Conservation (phyloP, 2,329 filamentous ascomycete species). For the Cordyceps cicadae region DNA sequence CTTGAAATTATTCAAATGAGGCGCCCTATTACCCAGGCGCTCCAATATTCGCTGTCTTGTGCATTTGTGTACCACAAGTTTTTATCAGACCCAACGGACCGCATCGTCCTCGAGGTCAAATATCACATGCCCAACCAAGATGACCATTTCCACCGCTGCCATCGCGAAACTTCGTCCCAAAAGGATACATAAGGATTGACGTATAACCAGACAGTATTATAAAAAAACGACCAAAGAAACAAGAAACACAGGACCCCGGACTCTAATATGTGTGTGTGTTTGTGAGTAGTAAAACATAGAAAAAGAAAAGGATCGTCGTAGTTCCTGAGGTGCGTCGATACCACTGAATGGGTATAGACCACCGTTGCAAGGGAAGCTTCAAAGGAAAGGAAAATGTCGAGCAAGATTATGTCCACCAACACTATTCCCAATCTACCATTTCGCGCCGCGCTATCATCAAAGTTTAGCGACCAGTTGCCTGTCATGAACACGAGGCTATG, state of each 20-base stretch:
- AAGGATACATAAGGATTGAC: slow-evolving; percentile 11
- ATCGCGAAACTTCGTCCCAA: slow-evolving; percentile 3
- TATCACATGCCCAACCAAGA: not conserved
- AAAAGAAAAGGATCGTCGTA: slow-evolving; percentile 22
- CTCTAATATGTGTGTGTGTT: slow-evolving; percentile 22
- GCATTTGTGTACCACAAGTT: not conserved
- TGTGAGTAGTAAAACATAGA: slow-evolving; percentile 13
- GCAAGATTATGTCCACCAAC: slow-evolving; percentile 15
- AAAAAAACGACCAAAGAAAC: slow-evolving; percentile 20
- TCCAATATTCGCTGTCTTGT: slow-evolving; percentile 11
- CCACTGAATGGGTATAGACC: not conserved
- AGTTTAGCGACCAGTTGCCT: not conserved
- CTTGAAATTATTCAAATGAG: slow-evolving; percentile 13
- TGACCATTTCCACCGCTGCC: slow-evolving; percentile 2
- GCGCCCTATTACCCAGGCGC: slow-evolving; percentile 7
- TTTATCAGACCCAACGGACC: not conserved
- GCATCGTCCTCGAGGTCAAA: not conserved
- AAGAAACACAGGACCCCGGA: slow-evolving; percentile 20
- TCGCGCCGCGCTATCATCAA: slow-evolving; percentile 13
- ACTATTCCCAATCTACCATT: slow-evolving; percentile 16
- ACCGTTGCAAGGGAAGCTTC: not conserved
- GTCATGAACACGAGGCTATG: not conserved
- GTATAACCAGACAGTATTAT: slow-evolving; percentile 13
- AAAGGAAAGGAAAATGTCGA: slow-evolving; percentile 7
- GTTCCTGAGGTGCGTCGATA: slow-evolving; percentile 14